A percentile compares a stretch with the other conserved stretches of the same genome.
These are phyloP conservation scores for Aureobasidium subglaciale DNA, from an alignment of 2,329 filamentous ascomycete genomes.

Conservation along the genomic window DNA sequence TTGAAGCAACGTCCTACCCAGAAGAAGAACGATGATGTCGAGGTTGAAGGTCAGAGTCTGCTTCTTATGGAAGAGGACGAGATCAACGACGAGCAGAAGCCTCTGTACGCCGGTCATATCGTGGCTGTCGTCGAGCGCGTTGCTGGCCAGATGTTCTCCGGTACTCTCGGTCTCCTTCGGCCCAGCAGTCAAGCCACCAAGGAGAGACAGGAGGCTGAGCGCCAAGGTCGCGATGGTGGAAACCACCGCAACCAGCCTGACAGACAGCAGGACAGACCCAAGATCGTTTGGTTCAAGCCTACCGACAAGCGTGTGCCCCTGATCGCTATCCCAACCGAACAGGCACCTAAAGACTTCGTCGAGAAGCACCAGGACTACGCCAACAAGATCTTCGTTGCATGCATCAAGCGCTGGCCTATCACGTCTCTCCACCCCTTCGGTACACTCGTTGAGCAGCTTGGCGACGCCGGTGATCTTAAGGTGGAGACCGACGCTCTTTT, in stretches of 20 bases:
- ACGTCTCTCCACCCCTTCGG: constrained; percentile 98
- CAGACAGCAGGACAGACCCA: constrained; percentile 89
- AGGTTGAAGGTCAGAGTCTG: constrained; percentile 95
- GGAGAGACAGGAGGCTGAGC: constrained; percentile 97
- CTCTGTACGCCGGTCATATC: constrained; percentile 91
- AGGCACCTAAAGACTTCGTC: constrained; percentile 94
- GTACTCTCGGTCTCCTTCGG: constrained; percentile 80
- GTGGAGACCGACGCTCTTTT: constrained; percentile 96
- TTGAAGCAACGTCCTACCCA: constrained; percentile 93
- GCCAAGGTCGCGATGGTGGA: constrained; percentile 78
- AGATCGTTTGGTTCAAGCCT: constrained; percentile 99
- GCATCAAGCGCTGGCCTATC: constrained; percentile 99
- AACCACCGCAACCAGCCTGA: constrained; percentile 66
- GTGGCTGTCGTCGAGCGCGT: constrained; percentile 96
- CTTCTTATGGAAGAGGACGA: constrained; percentile 97
- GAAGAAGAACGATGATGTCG: constrained; percentile 99
- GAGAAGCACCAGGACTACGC: constrained; percentile 98
- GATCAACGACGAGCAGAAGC: constrained; percentile 97
- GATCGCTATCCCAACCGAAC: constrained; percentile 96
- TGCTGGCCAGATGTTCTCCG: constrained; percentile 98
- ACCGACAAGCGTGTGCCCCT: constrained; percentile 97
- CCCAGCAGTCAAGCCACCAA: constrained; percentile 98
- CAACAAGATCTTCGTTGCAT: constrained; percentile 95
- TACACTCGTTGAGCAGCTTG: constrained; percentile 92
- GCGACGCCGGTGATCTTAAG: constrained; percentile 93